Conservation (phyloP, 305 asterid species). For the Withania somnifera region DNA sequence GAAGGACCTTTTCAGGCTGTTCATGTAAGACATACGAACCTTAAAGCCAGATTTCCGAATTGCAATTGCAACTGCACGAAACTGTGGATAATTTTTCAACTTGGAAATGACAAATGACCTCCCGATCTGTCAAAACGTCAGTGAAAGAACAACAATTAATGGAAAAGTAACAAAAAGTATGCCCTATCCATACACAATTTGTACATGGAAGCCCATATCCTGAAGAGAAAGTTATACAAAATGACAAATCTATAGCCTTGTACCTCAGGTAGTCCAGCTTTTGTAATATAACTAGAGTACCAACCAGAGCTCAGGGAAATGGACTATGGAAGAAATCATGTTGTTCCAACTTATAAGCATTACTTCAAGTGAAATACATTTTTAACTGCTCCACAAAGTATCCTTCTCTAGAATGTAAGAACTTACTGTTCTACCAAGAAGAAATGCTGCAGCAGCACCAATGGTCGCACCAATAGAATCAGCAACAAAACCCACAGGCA, state of each 20-base stretch:
- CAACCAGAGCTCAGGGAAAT: neutral
- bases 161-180: neutral
- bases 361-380: neutral
- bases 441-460: conserved; percentile 95
- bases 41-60: conserved; percentile 86
- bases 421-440: conserved; percentile 94
- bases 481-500: conserved; percentile 92
- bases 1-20: neutral
- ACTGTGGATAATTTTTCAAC: conserved; percentile 82
- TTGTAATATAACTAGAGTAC: neutral
- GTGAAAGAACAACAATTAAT: neutral
- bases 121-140: conserved; percentile 46
- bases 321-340: neutral
- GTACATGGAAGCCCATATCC: neutral
- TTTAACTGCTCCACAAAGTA: conserved; percentile 2
- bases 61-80: conserved; percentile 92
- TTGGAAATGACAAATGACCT: conserved; percentile 81
- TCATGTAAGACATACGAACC: conserved; percentile 27
- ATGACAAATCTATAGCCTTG: neutral
- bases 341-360: neutral
- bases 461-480: conserved; percentile 95
- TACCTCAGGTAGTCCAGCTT: neutral
- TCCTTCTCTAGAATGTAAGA: neutral
- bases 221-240: neutral
- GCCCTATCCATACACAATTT: neutral